Conservation (phyloP, 2,329 filamentous ascomycete genomes). For the Leptodontidium sp. region DNA sequence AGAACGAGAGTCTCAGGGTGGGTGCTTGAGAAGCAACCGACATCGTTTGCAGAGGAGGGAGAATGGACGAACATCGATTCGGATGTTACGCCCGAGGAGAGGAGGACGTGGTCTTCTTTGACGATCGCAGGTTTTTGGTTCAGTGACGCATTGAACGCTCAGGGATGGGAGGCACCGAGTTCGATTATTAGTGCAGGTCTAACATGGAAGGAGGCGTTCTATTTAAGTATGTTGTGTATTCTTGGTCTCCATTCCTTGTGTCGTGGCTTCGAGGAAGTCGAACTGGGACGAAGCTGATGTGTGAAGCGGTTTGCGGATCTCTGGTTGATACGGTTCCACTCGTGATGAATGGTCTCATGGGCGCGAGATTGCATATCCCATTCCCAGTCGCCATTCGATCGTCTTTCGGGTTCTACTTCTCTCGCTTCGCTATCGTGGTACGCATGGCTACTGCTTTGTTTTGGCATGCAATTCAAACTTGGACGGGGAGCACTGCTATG, state of each 20-base stretch:
- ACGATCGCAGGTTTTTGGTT: slow-evolving; percentile 54
- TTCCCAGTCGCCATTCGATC: no score
- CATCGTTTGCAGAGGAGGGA: slow-evolving; percentile 16
- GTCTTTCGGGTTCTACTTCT: no score
- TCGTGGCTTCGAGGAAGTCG: neutral
- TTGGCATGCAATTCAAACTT: slow-evolving; percentile 2
- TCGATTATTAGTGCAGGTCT: slow-evolving; percentile 54
- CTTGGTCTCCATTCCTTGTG: neutral
- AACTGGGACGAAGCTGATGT: neutral
- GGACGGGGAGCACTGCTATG: slow-evolving; percentile 15
- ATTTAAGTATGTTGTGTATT: slow-evolving; percentile 5
- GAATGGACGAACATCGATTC: slow-evolving; percentile 52
- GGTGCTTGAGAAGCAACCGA: neutral
- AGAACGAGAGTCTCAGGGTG: neutral
- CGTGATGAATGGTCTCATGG: slow-evolving; percentile 54
- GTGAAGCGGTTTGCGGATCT: slow-evolving; percentile 18
- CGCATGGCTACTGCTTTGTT: no score
- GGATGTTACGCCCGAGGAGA: slow-evolving; percentile 53
- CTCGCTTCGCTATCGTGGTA: no score
- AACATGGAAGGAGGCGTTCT: slow-evolving; percentile 46
- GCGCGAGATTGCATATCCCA: slow-evolving; percentile 41
- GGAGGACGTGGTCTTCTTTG: slow-evolving; percentile 52
- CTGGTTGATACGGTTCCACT: slow-evolving; percentile 56
- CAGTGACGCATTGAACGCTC: slow-evolving; percentile 52
- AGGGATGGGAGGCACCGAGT: slow-evolving; percentile 52